Evolutionary conservation across 805 yeast species (phyloP).

Genomic region (Yarrowia osloensis): DNA sequence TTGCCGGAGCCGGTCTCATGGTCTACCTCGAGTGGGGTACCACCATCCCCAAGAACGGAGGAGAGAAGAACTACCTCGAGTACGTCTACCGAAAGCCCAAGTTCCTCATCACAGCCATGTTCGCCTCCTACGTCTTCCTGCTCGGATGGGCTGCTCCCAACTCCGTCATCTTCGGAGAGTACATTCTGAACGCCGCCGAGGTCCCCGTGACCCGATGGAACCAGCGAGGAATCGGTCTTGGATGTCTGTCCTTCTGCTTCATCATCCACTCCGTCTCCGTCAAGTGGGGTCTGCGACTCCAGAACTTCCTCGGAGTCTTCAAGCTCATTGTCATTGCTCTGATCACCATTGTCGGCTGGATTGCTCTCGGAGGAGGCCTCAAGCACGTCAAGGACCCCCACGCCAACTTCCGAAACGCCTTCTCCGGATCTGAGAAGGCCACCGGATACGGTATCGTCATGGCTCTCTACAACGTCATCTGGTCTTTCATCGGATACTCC

Average conservation of each 20-base stretch:
- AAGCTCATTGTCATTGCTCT: conserved; percentile 70
- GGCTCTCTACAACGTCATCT: conserved; percentile 77
- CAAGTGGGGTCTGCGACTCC: conserved; percentile 66
- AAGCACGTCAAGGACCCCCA: conserved; percentile 53
- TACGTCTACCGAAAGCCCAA: conserved; percentile 67
- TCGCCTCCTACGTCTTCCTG: conserved; percentile 70
- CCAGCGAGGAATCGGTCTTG: conserved; percentile 75
- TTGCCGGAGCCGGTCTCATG: conserved; percentile 63
- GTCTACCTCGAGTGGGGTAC: conserved; percentile 83
- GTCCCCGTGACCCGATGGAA: conserved; percentile 71
- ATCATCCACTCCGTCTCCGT: conserved; percentile 61
- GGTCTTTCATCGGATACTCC: conserved; percentile 83
- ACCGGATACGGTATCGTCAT: conserved; percentile 50
- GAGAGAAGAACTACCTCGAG: conserved; percentile 81
- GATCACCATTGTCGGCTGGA: conserved; percentile 80
- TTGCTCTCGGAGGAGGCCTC: conserved; percentile 73
- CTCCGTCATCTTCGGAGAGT: conserved; percentile 77
- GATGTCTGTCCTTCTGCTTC: conserved; percentile 69
- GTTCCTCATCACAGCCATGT: conserved; percentile 64
- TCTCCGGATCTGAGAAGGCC: conserved; percentile 49
- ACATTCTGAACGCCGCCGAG: conserved; percentile 72
- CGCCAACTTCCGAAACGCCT: conserved; percentile 61
- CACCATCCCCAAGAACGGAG: conserved; percentile 79
- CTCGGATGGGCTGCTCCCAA: conserved; percentile 88
- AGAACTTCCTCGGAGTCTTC: conserved; percentile 67